Percentiles rank a stretch among this genome's conserved stretches.
Conservation (phyloP, 306 rosid species). For the Sophora flavescens region DNA sequence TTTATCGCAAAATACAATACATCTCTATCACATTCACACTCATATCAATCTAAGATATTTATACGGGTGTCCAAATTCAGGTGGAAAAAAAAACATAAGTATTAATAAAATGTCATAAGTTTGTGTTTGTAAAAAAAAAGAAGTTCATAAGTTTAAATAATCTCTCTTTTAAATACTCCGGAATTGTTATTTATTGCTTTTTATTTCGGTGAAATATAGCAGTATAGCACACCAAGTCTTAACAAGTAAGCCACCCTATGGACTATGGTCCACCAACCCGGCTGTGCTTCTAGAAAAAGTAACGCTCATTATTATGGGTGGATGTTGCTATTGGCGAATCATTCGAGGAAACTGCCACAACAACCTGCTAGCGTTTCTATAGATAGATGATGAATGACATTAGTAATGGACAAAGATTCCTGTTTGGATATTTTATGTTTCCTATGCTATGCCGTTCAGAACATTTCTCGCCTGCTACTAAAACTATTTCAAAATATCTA, state of each 20-base stretch:
- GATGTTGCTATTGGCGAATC: slow-evolving; percentile 35
- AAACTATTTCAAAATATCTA: no score
- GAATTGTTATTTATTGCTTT: neutral
- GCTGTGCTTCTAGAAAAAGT: neutral
- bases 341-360: slow-evolving; percentile 32
- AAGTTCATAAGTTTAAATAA: no score
- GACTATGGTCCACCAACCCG: slow-evolving; percentile 23
- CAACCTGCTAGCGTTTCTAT: neutral
- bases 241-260: neutral
- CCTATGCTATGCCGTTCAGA: neutral
- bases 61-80: no score
- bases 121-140: no score
- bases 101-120: no score
- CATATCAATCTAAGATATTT: no score
- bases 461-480: neutral
- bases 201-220: no score
- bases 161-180: no score
- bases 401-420: neutral
- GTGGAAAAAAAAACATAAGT: no score
- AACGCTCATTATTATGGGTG: neutral
- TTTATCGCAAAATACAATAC: no score
- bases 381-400: no score
- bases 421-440: slow-evolving; percentile 30
- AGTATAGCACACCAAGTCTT: neutral
- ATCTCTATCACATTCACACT: no score